phyloP scores from a whole-genome alignment of 371 early-diverging fungal species.

The Catenaria anguillulae region DNA sequence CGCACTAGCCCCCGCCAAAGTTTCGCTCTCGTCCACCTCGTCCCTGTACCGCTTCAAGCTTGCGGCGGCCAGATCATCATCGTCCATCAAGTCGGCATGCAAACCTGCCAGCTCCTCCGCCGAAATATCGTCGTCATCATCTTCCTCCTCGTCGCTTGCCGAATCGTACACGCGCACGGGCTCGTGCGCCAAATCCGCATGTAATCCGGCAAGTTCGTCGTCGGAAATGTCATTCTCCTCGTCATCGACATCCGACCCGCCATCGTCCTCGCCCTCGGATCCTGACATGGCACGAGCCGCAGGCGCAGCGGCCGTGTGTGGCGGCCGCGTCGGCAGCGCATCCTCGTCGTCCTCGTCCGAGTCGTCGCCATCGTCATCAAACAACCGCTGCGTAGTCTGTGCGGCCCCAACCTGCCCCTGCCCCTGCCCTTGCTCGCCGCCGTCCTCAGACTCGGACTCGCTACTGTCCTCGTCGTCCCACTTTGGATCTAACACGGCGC shows the following conservation, averaged over 20 bases:
- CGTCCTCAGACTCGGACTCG: neutral
- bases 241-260: too few species aligned
- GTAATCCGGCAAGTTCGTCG: neutral
- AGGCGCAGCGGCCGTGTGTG: neutral
- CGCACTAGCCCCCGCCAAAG: too few species aligned
- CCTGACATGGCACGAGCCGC: too few species aligned
- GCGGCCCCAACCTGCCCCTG: neutral
- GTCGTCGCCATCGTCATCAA: neutral
- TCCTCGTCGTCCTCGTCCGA: neutral
- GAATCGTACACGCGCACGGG: too few species aligned
- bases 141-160: too few species aligned
- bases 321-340: neutral
- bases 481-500: neutral
- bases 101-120: too few species aligned
- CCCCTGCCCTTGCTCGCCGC: neutral
- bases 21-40: too few species aligned
- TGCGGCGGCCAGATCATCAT: too few species aligned
- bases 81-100: too few species aligned
- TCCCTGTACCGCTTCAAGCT: too few species aligned
- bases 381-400: neutral
- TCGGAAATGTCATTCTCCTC: neutral
- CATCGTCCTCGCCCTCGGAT: too few species aligned
- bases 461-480: neutral
- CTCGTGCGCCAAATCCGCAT: neutral
- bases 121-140: too few species aligned